Base-by-base conservation (phyloP, 2,329 filamentous ascomycete genomes). In the Cladosporium sp. region DNA sequence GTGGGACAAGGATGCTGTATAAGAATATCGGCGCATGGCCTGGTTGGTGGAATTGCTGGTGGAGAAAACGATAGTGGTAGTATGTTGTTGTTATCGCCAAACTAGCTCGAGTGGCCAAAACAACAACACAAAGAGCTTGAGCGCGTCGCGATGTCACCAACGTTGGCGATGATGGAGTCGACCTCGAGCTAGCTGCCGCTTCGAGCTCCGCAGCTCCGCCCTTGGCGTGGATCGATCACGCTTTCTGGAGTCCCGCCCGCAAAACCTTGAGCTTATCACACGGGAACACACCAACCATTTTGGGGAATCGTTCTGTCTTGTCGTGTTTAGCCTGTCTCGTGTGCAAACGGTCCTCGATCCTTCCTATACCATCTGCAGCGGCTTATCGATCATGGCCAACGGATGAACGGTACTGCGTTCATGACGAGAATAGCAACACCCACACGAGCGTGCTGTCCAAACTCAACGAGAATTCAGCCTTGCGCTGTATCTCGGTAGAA, bases 111-210 rank as follows among this genome's bases (percentile, higher is more conserved):
- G 51, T 54, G 1, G 24, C 26, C 52, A 30, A 34, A 18, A 44
- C 38, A 44, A 44, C n/a, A 47, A 55, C 51, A 55, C 51, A 54
- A 32, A 54, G 26, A 32, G 18, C 26, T 36, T 36, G 34, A 44
- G 38, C 38, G 52, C 52, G 52, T 55, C 52, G 52, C 52, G 30
- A 55, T 55, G 52, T 30, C 52, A 55, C 32, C 28, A 24, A 30
- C 51, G 24, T 18, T 21, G 52, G n/a, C 32, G 52, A 34, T 55
- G 28, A 55, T n/a, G 52, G 28, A 55, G 52, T 34, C 52, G 15
- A 34, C 30, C 26, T n/a, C 5, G 26, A 55, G 30, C 52, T 55
- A 55, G 52, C 52, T n/a, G 52, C 52, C 15, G 52, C 15, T 32
- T n/a, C 2, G n/a, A 21, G 52, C 30, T 32, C 52, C 32, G 30